Conservation (phyloP, 2,329 filamentous ascomycete genomes). For the Fusarium chaquense region DNA sequence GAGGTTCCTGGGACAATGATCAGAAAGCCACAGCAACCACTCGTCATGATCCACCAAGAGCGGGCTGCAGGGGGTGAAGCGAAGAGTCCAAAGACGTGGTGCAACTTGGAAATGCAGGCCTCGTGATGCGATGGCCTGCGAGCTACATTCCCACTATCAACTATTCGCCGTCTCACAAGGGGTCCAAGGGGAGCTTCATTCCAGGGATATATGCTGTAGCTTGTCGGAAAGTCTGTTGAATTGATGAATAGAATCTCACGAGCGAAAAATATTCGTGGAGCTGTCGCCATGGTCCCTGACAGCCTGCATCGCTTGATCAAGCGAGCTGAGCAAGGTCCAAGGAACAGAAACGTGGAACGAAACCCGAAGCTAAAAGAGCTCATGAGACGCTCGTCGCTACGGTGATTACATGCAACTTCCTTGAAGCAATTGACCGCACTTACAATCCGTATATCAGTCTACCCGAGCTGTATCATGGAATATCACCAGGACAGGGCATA, state of each 20-base stretch:
- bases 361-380: slow-evolving; percentile 22
- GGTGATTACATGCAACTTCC: slow-evolving; percentile 31
- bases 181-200: slow-evolving; percentile 8
- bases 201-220: slow-evolving; percentile 36
- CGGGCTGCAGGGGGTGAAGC: slow-evolving; percentile 41
- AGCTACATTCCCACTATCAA: slow-evolving; percentile 27
- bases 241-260: slow-evolving; percentile 28
- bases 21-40: slow-evolving; percentile 39
- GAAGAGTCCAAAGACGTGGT: slow-evolving; percentile 32
- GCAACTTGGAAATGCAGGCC: slow-evolving; percentile 43
- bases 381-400: slow-evolving; percentile 36
- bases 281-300: slow-evolving; percentile 27
- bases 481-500: slow-evolving; percentile 36
- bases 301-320: slow-evolving; percentile 37
- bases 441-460: neutral
- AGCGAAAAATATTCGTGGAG: slow-evolving; percentile 27
- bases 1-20: slow-evolving; percentile 8
- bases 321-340: slow-evolving; percentile 34
- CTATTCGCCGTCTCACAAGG: slow-evolving; percentile 29
- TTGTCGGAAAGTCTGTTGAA: slow-evolving; percentile 24
- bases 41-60: slow-evolving; percentile 30
- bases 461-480: slow-evolving; percentile 7
- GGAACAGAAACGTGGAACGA: slow-evolving; percentile 4
- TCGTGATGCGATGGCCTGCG: slow-evolving; percentile 40
- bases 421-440: slow-evolving; percentile 37